Percentiles rank a stretch among this genome's conserved stretches.
Evolutionary conservation across 306 rosid species (phyloP).

Genomic region (Luffa acutangula): DNA sequence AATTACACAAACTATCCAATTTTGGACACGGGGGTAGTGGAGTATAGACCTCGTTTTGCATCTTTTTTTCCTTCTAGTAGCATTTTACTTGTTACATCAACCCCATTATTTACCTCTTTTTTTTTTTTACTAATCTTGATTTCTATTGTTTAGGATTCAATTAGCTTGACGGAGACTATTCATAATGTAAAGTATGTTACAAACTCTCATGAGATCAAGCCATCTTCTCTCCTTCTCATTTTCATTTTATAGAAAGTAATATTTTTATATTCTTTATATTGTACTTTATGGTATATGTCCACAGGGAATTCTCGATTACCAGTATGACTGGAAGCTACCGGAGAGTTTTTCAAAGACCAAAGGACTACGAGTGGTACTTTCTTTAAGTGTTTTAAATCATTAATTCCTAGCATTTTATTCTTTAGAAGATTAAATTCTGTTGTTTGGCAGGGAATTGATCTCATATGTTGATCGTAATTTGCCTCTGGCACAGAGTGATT

Average conservation of each 20-base stretch:
- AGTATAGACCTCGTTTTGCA: background rate
- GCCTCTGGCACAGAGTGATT: slow-evolving; percentile 76
- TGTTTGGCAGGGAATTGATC: slow-evolving; percentile 61
- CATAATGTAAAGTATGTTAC: slow-evolving; percentile 71
- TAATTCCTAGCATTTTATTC: background rate
- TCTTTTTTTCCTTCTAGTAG: background rate
- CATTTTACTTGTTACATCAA: background rate
- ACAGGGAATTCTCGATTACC: slow-evolving; percentile 89
- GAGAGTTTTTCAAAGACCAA: slow-evolving; percentile 74
- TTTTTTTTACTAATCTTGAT: slow-evolving; percentile 13
- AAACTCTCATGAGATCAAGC: background rate
- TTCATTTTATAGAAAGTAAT: background rate
- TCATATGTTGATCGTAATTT: slow-evolving; percentile 46
- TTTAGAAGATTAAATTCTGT: slow-evolving; percentile 11
- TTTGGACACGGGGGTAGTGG: background rate
- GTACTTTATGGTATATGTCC: background rate
- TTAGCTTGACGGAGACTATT: slow-evolving; percentile 45
- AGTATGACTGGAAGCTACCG: slow-evolving; percentile 82
- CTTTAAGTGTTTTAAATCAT: background rate
- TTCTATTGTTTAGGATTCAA: slow-evolving; percentile 49
- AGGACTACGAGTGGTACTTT: slow-evolving; percentile 63
- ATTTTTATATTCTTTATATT: background rate
- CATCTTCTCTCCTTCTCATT: background rate
- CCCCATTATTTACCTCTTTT: background rate
- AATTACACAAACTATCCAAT: background rate